These are phyloP conservation scores for Ampelomyces quisqualis DNA, from an alignment of 2,329 filamentous ascomycete species.

Conservation along the genomic window DNA sequence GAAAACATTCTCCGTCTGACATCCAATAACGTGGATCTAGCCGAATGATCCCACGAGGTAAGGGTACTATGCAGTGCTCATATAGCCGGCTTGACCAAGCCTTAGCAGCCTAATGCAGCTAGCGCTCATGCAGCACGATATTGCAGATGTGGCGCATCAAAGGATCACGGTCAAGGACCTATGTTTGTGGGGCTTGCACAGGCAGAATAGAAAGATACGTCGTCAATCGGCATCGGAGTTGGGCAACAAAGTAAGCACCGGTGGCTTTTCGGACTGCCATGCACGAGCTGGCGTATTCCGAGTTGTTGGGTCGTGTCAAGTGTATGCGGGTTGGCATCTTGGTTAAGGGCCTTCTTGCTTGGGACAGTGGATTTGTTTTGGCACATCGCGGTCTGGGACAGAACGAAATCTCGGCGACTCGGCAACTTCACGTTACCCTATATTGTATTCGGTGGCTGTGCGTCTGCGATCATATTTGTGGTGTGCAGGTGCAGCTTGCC, in stretches of 20 bases:
- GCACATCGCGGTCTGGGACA: background rate
- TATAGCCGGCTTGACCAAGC: conserved; percentile 5
- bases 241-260: background rate
- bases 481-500: background rate
- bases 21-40: background rate
- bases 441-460: conserved; percentile 13
- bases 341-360: no score
- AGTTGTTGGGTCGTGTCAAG: no score
- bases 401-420: no score
- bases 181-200: background rate
- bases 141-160: conserved; percentile 12
- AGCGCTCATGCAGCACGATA: conserved; percentile 7
- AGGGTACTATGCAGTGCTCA: conserved; percentile 13
- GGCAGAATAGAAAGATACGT: background rate
- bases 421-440: background rate
- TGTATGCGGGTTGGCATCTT: no score
- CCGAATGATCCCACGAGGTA: background rate
- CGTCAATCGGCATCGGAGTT: no score
- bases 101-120: background rate
- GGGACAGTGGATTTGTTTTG: no score
- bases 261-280: no score
- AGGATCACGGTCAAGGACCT: background rate
- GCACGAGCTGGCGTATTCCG: no score
- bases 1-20: no score
- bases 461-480: background rate